Conservation (phyloP, 2,329 filamentous ascomycete species). For the Epichloe bromicola region DNA sequence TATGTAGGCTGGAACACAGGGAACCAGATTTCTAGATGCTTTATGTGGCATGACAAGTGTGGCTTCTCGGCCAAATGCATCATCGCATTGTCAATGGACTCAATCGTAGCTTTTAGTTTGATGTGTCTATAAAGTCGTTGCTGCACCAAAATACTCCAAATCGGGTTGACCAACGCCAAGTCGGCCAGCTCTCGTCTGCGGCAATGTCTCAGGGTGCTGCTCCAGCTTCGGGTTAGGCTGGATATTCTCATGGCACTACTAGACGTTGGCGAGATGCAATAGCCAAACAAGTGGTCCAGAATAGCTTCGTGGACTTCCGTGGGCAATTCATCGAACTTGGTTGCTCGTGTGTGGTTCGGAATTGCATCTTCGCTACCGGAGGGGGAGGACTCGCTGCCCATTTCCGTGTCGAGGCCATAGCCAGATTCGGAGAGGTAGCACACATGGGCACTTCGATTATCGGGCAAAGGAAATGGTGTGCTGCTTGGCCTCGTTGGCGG, state of each 20-base stretch:
- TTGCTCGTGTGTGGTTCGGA: slow-evolving; percentile 11
- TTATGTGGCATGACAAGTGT: slow-evolving; percentile 51
- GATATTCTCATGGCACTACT: slow-evolving; percentile 41
- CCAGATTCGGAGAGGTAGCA: slow-evolving; percentile 15
- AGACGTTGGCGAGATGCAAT: slow-evolving; percentile 48
- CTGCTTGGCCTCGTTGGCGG: slow-evolving; percentile 39
- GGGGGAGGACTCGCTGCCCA: slow-evolving; percentile 7
- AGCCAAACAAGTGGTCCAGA: slow-evolving; percentile 58
- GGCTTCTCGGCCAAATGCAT: slow-evolving; percentile 45
- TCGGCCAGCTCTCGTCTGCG: slow-evolving; percentile 54
- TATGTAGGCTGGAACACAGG: slow-evolving; percentile 54
- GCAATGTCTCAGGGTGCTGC: slow-evolving; percentile 52
- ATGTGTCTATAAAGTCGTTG: slow-evolving; percentile 62
- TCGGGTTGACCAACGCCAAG: slow-evolving; percentile 45
- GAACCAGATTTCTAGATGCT: slow-evolving; percentile 67
- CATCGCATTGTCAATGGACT: slow-evolving; percentile 46
- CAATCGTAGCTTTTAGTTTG: slow-evolving; percentile 58
- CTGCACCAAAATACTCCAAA: slow-evolving; percentile 58
- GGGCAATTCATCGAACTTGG: slow-evolving; percentile 41
- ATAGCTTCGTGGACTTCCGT: slow-evolving; percentile 61
- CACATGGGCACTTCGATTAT: slow-evolving; percentile 26
- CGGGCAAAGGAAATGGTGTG: slow-evolving; percentile 45
- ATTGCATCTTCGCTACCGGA: slow-evolving; percentile 9
- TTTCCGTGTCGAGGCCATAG: slow-evolving; percentile 8
- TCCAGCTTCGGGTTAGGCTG: slow-evolving; percentile 45